Percentiles rank a stretch among this genome's conserved stretches.
Conservation (phyloP, 2,329 filamentous ascomycete genomes). For the Colletotrichum horii region DNA sequence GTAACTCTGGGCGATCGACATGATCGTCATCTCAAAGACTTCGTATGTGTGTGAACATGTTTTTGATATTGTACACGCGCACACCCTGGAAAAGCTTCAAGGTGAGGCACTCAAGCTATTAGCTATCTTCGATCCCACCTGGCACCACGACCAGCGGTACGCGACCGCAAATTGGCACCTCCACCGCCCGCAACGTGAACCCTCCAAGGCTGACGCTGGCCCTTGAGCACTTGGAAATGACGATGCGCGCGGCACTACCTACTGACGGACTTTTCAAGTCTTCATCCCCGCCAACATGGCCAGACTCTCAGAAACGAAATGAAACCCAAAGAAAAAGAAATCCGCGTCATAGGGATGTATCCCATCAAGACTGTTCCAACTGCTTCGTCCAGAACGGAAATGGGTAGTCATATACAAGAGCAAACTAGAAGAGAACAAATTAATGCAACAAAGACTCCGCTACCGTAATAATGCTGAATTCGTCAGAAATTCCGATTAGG, state of each 20-base stretch:
- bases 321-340: conserved; percentile 1
- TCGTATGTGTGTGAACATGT: background rate
- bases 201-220: background rate
- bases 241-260: background rate
- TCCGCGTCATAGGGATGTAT: conserved; percentile 1
- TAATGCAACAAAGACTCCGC: background rate
- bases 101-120: background rate
- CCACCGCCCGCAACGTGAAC: background rate
- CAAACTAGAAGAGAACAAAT: background rate
- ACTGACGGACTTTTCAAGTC: background rate
- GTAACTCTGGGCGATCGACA: background rate
- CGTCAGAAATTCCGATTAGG: background rate
- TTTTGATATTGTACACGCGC: conserved; percentile 2
- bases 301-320: background rate
- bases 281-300: background rate
- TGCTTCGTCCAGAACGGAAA: background rate
- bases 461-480: conserved; percentile 8
- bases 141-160: background rate
- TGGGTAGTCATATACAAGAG: background rate
- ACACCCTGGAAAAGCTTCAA: background rate
- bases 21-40: background rate
- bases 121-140: background rate
- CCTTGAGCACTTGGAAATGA: background rate
- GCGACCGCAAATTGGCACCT: background rate
- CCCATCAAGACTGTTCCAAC: conserved; percentile 2